phyloP scores from a whole-genome alignment of 495 filamentous ascomycete species.

The Lepraria neglecta region DNA sequence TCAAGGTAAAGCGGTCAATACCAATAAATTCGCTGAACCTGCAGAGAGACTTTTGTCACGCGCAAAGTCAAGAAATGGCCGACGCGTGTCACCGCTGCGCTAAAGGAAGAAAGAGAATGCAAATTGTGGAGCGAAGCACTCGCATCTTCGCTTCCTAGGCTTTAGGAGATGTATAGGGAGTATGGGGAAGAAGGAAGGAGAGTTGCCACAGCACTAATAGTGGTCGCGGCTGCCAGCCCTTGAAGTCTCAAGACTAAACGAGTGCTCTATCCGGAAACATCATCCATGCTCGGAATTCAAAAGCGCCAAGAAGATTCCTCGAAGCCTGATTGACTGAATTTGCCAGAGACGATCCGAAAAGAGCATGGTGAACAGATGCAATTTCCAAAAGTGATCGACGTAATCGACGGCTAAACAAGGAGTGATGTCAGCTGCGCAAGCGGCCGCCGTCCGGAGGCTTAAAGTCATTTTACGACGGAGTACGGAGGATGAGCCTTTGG shows the following conservation, averaged over 20 bases:
- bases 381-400: conserved; percentile 9
- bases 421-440: neutral
- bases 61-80: neutral
- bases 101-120: neutral
- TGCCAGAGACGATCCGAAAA: neutral
- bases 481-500: neutral
- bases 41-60: neutral
- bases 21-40: neutral
- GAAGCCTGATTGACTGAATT: neutral
- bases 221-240: no score
- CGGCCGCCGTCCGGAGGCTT: neutral
- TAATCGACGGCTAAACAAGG: conserved; percentile 9
- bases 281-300: neutral
- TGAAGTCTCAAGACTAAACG: neutral
- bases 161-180: neutral
- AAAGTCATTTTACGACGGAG: neutral
- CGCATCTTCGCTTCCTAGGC: neutral
- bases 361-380: conserved; percentile 4
- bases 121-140: neutral
- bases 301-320: neutral
- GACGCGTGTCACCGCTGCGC: neutral
- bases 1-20: neutral
- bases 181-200: neutral
- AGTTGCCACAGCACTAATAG: no score
- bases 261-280: neutral